These are phyloP conservation scores for Phytophthora litchii DNA, from an alignment of 352 stramenopile genomes.

Conservation along the genomic window DNA sequence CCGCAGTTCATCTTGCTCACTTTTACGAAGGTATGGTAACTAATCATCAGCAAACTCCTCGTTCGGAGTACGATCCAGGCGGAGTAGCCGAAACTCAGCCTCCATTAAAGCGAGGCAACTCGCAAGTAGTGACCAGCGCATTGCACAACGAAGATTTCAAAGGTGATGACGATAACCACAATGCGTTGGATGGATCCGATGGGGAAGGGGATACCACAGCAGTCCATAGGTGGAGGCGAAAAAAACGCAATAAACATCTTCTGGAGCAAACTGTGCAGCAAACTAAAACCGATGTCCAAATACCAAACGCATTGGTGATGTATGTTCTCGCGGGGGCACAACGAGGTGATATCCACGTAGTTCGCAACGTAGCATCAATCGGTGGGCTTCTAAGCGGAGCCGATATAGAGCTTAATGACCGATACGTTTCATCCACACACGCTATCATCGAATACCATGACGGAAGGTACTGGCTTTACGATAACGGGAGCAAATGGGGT, in stretches of 20 bases:
- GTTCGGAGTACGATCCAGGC: background rate
- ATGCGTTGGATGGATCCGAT: conserved; percentile 7
- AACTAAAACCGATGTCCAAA: conserved; percentile 52
- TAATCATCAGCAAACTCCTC: background rate
- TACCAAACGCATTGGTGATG: conserved; percentile 66
- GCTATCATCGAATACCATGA: conserved; percentile 80
- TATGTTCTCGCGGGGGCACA: conserved; percentile 83
- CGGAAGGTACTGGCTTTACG: conserved; percentile 74
- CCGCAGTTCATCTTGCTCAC: conserved; percentile 38
- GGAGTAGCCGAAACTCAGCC: background rate
- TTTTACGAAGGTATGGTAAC: conserved; percentile 4
- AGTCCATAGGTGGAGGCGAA: conserved; percentile 64
- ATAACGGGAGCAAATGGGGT: conserved; percentile 69
- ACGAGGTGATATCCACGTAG: conserved; percentile 77
- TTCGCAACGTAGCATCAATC: conserved; percentile 67
- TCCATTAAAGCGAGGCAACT: conserved; percentile 31
- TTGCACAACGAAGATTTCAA: conserved; percentile 13
- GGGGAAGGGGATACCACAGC: conserved; percentile 21
- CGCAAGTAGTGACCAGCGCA: conserved; percentile 41
- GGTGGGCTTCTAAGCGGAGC: conserved; percentile 57
- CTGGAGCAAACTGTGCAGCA: conserved; percentile 64
- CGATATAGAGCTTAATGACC: conserved; percentile 77
- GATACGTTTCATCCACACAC: conserved; percentile 59
- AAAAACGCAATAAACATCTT: conserved; percentile 78
- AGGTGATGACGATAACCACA: conserved; percentile 25